These are phyloP conservation scores for Codiaeum variegatum DNA, from an alignment of 441 rosid genomes.

Conservation along the genomic window DNA sequence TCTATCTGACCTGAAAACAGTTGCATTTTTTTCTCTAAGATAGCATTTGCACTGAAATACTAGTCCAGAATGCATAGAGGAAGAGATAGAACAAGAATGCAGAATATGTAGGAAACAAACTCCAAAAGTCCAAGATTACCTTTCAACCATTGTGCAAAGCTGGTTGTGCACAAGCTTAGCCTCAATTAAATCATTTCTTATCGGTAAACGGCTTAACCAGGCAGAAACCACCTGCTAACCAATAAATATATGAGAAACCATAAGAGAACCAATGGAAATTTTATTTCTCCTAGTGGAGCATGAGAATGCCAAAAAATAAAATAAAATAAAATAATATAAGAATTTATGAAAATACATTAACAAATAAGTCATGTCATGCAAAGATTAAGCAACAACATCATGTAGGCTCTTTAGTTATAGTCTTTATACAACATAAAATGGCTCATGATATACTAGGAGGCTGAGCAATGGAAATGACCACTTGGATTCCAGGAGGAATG, in stretches of 20 bases:
- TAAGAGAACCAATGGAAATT: not conserved
- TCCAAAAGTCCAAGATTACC: constrained; percentile 34
- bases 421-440: not conserved
- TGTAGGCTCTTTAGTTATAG: not conserved
- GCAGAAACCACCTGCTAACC: constrained; percentile 77
- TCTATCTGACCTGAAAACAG: constrained; percentile 67
- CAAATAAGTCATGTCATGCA: constrained; percentile 1
- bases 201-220: constrained; percentile 94
- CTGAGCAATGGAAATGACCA: not conserved
- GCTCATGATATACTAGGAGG: not conserved
- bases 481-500: not conserved
- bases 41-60: not conserved
- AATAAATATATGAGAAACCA: not conserved
- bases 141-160: constrained; percentile 96
- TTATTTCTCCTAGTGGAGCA: not conserved
- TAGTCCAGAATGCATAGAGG: not conserved
- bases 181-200: constrained; percentile 86
- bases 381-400: not conserved
- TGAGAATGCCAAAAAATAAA: not conserved
- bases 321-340: not conserved
- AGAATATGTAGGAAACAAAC: not conserved
- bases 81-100: not conserved
- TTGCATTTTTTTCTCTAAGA: constrained; percentile 4
- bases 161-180: constrained; percentile 94
- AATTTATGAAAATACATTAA: not conserved